Base-by-base conservation (phyloP, 129 eudicot genomes). In the Ambrosia trifida region DNA sequence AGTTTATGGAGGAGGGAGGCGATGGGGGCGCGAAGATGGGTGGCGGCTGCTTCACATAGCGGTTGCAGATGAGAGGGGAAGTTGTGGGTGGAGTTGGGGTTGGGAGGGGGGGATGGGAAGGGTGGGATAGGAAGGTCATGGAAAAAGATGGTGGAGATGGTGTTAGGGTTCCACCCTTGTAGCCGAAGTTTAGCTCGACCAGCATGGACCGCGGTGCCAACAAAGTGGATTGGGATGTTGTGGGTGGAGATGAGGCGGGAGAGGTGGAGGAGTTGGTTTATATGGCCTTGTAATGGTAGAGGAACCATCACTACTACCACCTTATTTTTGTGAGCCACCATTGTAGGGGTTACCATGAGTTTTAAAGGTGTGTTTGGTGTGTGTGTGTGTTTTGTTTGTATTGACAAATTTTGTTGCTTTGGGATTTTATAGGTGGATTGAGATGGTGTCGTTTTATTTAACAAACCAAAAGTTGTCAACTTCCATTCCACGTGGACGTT, bases 211-310 rank as follows among this genome's bases (percentile, higher is more conserved):
- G 86, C 14, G 56, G 95, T 61, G 70, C 83, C 62, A n/a, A 78
- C 83, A 43, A 66, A 88, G 77, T 85, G 89, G 57, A 91, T 76
- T 6, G 89, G 89, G 54, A 91, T 57, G 64, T 53, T 61, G 74
- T 83, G 78, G 75, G 89, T 32, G 72, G 95, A 61, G 64, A 91
- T 58, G 60, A 83, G 84, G 40, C 78, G 79, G 47, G 95, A 84
- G 68, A 91, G 85, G 64, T 83, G 95, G 68, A 91, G 88, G 50
- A 88, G 85, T 53, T 91, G 91, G 82, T 91, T 88, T 63, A 91
- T 84, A 71, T 87, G 97, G 66, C 97, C 86, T 56, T 91, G 95
- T 3, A 83, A 77, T 4, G 91, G 86, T 11, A 88, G 72, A 0
- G 97, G 91, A 4, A 88, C 95, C 80, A 85, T 82, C 0, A 91